Base-by-base conservation (phyloP, 148 eudicot species). In the Salicornia ramosissima region DNA sequence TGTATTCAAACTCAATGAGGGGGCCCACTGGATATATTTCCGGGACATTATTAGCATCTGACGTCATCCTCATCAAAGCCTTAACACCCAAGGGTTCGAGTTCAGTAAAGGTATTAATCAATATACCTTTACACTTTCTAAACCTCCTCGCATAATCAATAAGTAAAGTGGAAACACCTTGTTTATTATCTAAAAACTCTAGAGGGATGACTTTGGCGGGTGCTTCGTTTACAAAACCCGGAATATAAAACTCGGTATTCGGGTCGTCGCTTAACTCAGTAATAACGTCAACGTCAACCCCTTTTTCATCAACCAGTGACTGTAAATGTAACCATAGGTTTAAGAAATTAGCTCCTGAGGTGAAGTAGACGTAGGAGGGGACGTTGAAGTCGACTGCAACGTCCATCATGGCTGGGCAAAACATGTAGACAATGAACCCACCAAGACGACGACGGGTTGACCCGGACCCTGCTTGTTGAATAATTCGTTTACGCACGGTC, bases 11-110 rank as follows among this genome's bases (percentile, higher is more conserved):
- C 40, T 68, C 75, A 11, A 84, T 31, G 1, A 87, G n/a, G 21
- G 88, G 88, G 19, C 90, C 90, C 13, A 84, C 79, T 1, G 87
- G 71, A 30, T 80, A 78, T 50, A 86, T 68, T 0, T 72, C 71
- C 12, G 85, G 85, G 40, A 73, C 18, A 5, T 47, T 31, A 0
- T 63, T 33, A 0, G 54, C 62, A 11, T 62, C n/a, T n/a, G n/a
- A 36, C 40, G 5, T 36, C 40, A 36, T 36, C 40, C 8, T 36
- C 40, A n/a, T 25, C 45, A 80, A 47, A 2, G 82, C 47, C 15
- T 78, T 40, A 1, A 84, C 47, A 21, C 65, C 65, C 24, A 39
- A 56, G 0, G 76, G 13, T 30, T 87, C 86, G 6, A 82, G 28
- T 26, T 80, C 86, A 10, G 18, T 0, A 30, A 80, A 80, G 0